Evolutionary conservation across 306 rosid species (phyloP).

Genomic region (Ceratonia siliqua): DNA sequence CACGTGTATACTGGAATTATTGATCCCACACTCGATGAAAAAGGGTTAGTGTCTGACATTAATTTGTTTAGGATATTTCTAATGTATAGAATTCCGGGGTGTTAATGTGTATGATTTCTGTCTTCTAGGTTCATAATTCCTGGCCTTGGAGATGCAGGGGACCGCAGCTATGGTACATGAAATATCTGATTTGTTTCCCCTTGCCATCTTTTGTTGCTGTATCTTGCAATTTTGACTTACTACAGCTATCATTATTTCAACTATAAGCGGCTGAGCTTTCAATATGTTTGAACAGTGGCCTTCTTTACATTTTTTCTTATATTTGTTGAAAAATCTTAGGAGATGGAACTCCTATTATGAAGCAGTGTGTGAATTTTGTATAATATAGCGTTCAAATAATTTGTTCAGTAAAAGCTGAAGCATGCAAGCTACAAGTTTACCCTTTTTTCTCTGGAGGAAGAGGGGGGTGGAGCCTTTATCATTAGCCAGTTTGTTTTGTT

Average conservation of each 20-base stretch:
- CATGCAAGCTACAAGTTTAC: neutral
- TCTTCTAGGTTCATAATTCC: constrained; percentile 83
- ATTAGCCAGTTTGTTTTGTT: too few species aligned
- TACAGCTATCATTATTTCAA: neutral
- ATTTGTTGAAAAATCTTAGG: neutral
- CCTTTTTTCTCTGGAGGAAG: too few species aligned
- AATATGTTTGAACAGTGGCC: neutral
- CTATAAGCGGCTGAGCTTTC: neutral
- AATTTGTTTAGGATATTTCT: neutral
- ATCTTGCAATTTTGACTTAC: constrained; percentile 43
- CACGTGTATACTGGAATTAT: constrained; percentile 88
- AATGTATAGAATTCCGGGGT: neutral
- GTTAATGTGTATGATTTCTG: neutral
- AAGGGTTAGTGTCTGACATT: constrained; percentile 61
- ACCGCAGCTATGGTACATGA: constrained; percentile 87
- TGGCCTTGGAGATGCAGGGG: constrained; percentile 98
- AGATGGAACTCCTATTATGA: neutral
- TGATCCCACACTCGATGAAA: constrained; percentile 80
- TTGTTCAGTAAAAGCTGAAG: neutral
- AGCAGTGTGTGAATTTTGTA: neutral
- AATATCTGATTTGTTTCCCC: neutral
- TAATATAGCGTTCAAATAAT: neutral
- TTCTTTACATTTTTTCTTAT: neutral
- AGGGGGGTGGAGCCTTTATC: too few species aligned
- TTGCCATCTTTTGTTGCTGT: neutral